Base-by-base conservation (phyloP, 371 early-diverging fungal species). In the Encephalitozoon cuniculi region DNA sequence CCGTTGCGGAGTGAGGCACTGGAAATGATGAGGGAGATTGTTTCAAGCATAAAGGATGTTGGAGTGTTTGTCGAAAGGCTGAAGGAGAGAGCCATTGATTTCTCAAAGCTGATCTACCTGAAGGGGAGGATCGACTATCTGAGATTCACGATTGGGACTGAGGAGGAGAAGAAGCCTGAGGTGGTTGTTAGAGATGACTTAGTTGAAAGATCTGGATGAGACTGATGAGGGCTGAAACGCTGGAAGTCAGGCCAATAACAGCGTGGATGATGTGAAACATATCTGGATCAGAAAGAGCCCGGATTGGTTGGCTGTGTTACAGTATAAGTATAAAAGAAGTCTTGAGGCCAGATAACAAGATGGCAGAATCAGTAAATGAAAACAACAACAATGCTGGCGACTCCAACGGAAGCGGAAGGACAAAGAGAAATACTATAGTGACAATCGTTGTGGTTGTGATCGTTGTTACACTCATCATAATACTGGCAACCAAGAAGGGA, bases 111-210 rank as follows among this genome's bases (percentile, higher is more conserved):
- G 51, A 39, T 80, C 11, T 80, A 68, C 37, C 39, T 80, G 30
- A 80, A 80, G 44, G 80, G 77, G 2, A 80, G 77, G 64, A 69
- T 80, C 23, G 80, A 80, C 44, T 80, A 71, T 53, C 21, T 80
- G 28, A 77, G 53, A 44, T 54, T 46, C 30, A 67, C 30, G 25
- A 26, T 9, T 4, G 34, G 32, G 18, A 12, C 9, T 26, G 34
- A 65, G 15, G 74, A 41, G 4, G 43, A 64, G 23, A 52, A 55
- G 23, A 52, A 53, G 46, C 39, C 59, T 39, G 66, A 63, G n/a
- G 43, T 59, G 21, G 30, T 30, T 44, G 43, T 68, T 21, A 34
- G 18, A 34, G 25, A 59, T 59, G 34, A 59, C 18, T 18, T 30
- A 12, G 12, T 12, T 25, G 28, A 9, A 6, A 12, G 18, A 15